Evolutionary conservation across 169 alveolate genomes (phyloP), one percentile per base, ranked within the genome.

Genomic region (Plasmodium chabaudi): DNA sequence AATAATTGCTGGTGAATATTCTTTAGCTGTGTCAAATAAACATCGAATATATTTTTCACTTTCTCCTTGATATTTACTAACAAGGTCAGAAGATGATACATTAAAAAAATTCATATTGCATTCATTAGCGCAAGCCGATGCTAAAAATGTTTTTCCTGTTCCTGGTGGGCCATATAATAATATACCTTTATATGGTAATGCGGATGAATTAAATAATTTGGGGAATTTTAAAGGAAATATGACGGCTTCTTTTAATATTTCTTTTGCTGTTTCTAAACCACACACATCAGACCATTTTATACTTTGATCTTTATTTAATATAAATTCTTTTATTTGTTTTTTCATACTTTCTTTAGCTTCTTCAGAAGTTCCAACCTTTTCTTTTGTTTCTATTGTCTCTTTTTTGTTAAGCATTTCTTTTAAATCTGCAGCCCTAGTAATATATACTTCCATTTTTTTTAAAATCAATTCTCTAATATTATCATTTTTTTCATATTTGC

Each of bases 101-200:
- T 71, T 93, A 87, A 98, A 94, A 95, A 97, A 98, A n/a, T 98
- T 96, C 49, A 98, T 97, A 61, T 95, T 97, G 61, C 97, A 97
- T 94, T 99, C 99, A 17, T 99, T 98, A 5, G 99, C 99, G 77
- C 99, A 98, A 17, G 99, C 99, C 92, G 98, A 98, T 3, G 99
- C 99, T 60, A 99, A 90, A 93, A 93, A 98, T 12, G 99, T 96
- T 93, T 99, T 99, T 39, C 99, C 99, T 44, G 99, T 98, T 27
- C 99, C 99, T 4, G 99, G 99, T 15, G 99, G 99, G 2, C 91
- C 91, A 86, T 86, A 86, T 69, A 86, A 39, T 46, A 86, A 72
- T 17, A 86, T 86, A 19, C 91, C 91, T 72, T 86, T 86, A 86
- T 86, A 86, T 9, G 91, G 91, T 55, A 86, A 47, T 13, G 75